A percentile compares a stretch with the other conserved stretches of the same genome.
Evolutionary conservation across 1,284 basidiomycete species (phyloP).

Genomic region (Sporisorium graminicola): DNA sequence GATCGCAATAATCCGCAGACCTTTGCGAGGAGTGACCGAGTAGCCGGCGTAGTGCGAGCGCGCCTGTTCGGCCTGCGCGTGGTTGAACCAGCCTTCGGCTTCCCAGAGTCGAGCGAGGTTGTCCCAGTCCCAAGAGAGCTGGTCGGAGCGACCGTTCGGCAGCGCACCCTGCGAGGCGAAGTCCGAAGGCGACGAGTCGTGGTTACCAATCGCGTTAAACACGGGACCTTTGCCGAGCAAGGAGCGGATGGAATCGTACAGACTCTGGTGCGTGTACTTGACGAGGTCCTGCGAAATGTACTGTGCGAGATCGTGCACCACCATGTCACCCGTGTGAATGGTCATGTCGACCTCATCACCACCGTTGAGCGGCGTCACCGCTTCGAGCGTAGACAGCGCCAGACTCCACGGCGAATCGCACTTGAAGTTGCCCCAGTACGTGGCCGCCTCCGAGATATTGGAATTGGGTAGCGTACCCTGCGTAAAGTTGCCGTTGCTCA

Average conservation of each 20-base stretch:
- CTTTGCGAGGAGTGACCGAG: conserved; percentile 78
- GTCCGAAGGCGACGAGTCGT: conserved; percentile 65
- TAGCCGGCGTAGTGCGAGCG: conserved; percentile 81
- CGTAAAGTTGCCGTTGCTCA: conserved; percentile 69
- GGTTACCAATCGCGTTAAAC: conserved; percentile 67
- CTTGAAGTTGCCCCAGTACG: conserved; percentile 67
- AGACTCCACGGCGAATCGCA: conserved; percentile 81
- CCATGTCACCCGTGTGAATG: conserved; percentile 81
- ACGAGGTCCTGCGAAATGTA: conserved; percentile 65
- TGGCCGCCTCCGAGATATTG: conserved; percentile 55
- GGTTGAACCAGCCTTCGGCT: conserved; percentile 78
- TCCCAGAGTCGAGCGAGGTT: conserved; percentile 59
- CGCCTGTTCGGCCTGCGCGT: conserved; percentile 75
- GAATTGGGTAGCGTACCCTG: conserved; percentile 40
- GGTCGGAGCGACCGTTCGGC: conserved; percentile 57
- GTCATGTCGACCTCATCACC: conserved; percentile 77
- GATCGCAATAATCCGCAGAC: conserved; percentile 80
- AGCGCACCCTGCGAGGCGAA: conserved; percentile 51
- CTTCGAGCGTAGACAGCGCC: conserved; percentile 76
- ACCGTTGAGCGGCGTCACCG: conserved; percentile 78
- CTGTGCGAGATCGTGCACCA: conserved; percentile 72
- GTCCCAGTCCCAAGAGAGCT: conserved; percentile 67
- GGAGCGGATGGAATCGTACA: conserved; percentile 59
- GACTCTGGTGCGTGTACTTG: conserved; percentile 65
- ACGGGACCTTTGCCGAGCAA: conserved; percentile 61